phyloP scores from a whole-genome alignment of 2,329 filamentous ascomycete genomes.

The Teratosphaeria pseudoeucalypti region DNA sequence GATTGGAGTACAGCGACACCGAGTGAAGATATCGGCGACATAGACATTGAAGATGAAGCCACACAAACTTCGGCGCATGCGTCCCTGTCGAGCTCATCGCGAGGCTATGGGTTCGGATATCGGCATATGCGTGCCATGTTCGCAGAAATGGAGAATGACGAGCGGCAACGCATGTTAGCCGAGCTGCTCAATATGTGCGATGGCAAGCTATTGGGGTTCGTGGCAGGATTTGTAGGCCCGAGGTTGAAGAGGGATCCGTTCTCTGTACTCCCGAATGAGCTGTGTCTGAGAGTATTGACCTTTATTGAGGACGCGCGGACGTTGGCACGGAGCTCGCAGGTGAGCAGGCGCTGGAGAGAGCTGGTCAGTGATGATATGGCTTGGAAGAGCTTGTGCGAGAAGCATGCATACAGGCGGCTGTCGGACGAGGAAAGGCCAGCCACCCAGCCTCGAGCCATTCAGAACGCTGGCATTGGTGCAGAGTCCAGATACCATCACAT shows the following conservation, averaged over 20 bases:
- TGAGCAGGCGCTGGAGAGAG: slow-evolving; percentile 90
- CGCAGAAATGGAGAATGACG: slow-evolving; percentile 60
- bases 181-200: slow-evolving; percentile 90
- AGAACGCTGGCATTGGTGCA: slow-evolving; percentile 4
- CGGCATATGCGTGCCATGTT: slow-evolving; percentile 73
- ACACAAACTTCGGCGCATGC: slow-evolving; percentile 13
- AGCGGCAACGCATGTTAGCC: slow-evolving; percentile 71
- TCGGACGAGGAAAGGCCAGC: slow-evolving; percentile 32
- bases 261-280: slow-evolving; percentile 78
- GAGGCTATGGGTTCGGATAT: slow-evolving; percentile 34
- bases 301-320: slow-evolving; percentile 97
- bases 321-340: slow-evolving; percentile 82
- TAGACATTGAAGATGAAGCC: slow-evolving; percentile 20
- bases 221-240: slow-evolving; percentile 90
- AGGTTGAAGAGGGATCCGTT: slow-evolving; percentile 94
- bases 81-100: not conserved
- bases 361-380: slow-evolving; percentile 92
- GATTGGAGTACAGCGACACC: slow-evolving; percentile 71
- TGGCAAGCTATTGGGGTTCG: slow-evolving; percentile 88
- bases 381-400: slow-evolving; percentile 94
- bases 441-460: slow-evolving; percentile 12
- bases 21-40: slow-evolving; percentile 64
- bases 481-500: slow-evolving; percentile 17
- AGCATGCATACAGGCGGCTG: slow-evolving; percentile 70
- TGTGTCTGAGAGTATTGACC: slow-evolving; percentile 86